These are phyloP conservation scores for Smithsoniella earleae DNA, from an alignment of 163 green algal genomes.

Conservation along the genomic window DNA sequence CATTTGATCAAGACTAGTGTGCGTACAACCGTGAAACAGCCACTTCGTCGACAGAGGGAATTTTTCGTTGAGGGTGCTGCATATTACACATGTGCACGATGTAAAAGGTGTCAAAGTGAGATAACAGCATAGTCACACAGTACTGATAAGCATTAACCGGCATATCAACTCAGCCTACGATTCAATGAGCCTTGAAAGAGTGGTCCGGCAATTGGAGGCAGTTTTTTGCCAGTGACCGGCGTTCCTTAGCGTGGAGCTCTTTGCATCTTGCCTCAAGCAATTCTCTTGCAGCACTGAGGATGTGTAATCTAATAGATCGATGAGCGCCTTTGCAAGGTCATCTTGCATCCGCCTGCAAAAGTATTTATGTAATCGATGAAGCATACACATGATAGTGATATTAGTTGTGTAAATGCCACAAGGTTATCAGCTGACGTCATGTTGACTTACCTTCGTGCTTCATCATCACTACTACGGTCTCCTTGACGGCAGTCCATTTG, in stretches of 20 bases:
- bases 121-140: background rate
- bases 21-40: too few species aligned
- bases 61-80: too few species aligned
- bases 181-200: background rate
- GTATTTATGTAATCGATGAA: background rate
- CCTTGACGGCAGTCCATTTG: slow-evolving; percentile 1
- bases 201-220: background rate
- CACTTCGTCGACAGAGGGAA: too few species aligned
- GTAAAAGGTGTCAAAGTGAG: too few species aligned
- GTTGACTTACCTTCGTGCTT: background rate
- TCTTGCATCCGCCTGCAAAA: slow-evolving; percentile 29
- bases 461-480: slow-evolving; percentile 20
- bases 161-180: background rate
- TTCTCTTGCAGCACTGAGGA: background rate
- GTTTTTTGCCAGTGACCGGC: background rate
- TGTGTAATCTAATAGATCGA: slow-evolving; percentile 18
- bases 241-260: background rate
- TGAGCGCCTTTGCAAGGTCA: background rate
- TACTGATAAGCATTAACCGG: background rate
- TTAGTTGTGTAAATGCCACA: background rate
- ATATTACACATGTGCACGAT: too few species aligned
- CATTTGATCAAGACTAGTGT: too few species aligned
- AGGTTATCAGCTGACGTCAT: background rate
- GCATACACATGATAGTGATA: background rate
- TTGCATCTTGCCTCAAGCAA: background rate